These are phyloP conservation scores for Cenococcum geophilum DNA, from an alignment of 495 filamentous ascomycete species.

Conservation along the genomic window DNA sequence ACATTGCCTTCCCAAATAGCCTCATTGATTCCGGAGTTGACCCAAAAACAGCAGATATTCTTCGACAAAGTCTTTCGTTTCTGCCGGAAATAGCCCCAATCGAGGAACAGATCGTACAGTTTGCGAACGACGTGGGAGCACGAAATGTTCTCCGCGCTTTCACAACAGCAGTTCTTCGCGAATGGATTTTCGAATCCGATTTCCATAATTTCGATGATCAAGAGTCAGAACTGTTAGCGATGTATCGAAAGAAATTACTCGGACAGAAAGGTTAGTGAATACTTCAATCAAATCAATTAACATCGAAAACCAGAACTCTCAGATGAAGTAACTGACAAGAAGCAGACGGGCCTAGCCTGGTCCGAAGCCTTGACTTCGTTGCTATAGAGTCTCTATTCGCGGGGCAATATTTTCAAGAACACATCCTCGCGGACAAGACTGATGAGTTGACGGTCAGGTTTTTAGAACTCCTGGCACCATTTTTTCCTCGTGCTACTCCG, in stretches of 20 bases:
- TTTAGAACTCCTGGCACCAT: slow-evolving; percentile 1
- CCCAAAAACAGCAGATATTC: slow-evolving; percentile 2
- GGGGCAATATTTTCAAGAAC: slow-evolving; percentile 4
- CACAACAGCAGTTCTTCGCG: neutral
- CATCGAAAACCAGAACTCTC: slow-evolving; percentile 5
- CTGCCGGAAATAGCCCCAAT: neutral
- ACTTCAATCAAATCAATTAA: slow-evolving; percentile 4
- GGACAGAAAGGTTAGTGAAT: slow-evolving; percentile 5
- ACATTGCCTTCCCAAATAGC: neutral
- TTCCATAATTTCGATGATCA: slow-evolving; percentile 6
- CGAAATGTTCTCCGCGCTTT: slow-evolving; percentile 4
- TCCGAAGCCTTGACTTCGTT: slow-evolving; percentile 5
- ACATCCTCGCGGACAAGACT: slow-evolving; percentile 3
- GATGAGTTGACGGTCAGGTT: neutral
- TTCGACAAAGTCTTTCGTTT: slow-evolving; percentile 3
- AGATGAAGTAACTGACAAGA: slow-evolving; percentile 4
- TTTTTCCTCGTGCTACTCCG: slow-evolving; percentile 4
- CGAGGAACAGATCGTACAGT: slow-evolving; percentile 3
- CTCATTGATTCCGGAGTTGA: slow-evolving; percentile 2
- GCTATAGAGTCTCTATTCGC: slow-evolving; percentile 4
- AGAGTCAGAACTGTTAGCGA: slow-evolving; percentile 3
- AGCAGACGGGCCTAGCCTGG: slow-evolving; percentile 1
- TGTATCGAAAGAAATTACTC: slow-evolving; percentile 3
- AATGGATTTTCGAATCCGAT: slow-evolving; percentile 7
- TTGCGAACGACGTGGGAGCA: slow-evolving; percentile 1